phyloP scores from a whole-genome alignment of 2,329 filamentous ascomycete species.

The Ophiostoma sp. region DNA sequence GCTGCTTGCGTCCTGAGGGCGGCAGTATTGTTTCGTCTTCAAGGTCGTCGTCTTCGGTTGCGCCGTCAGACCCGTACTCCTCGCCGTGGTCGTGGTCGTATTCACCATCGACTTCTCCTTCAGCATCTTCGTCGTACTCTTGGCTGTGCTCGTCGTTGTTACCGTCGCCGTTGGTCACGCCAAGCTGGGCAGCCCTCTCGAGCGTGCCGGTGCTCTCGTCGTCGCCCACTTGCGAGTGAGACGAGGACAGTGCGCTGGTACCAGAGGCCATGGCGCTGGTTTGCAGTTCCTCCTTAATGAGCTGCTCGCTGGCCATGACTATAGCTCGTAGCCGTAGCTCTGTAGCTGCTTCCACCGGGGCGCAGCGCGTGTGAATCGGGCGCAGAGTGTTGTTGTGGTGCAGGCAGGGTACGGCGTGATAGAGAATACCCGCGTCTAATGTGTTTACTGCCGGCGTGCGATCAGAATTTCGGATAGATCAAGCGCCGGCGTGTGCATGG shows the following conservation, averaged over 20 bases:
- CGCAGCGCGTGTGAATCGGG: conserved; percentile 12
- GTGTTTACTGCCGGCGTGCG: conserved; percentile 15
- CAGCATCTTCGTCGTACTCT: conserved; percentile 33
- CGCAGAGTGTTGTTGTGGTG: neutral
- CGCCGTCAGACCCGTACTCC: conserved; percentile 29
- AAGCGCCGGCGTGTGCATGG: conserved; percentile 24
- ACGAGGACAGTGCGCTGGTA: conserved; percentile 30
- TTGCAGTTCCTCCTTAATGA: conserved; percentile 55
- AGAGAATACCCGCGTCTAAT: neutral
- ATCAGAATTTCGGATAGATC: conserved; percentile 11
- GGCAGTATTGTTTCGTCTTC: conserved; percentile 26
- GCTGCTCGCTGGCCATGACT: conserved; percentile 47
- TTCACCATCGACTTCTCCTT: conserved; percentile 25
- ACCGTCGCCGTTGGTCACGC: conserved; percentile 31
- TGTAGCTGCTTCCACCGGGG: conserved; percentile 6
- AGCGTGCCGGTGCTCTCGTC: conserved; percentile 34
- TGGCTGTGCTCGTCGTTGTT: conserved; percentile 30
- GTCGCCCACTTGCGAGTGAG: conserved; percentile 28
- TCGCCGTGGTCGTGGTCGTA: conserved; percentile 29
- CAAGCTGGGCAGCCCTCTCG: conserved; percentile 29
- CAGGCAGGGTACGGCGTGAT: neutral
- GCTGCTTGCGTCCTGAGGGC: conserved; percentile 23
- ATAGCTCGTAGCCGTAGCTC: neutral
- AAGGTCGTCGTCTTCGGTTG: conserved; percentile 33
- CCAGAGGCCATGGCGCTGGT: conserved; percentile 49